Conservation (phyloP, 768 basidiomycete species). For the Russula virescens region DNA sequence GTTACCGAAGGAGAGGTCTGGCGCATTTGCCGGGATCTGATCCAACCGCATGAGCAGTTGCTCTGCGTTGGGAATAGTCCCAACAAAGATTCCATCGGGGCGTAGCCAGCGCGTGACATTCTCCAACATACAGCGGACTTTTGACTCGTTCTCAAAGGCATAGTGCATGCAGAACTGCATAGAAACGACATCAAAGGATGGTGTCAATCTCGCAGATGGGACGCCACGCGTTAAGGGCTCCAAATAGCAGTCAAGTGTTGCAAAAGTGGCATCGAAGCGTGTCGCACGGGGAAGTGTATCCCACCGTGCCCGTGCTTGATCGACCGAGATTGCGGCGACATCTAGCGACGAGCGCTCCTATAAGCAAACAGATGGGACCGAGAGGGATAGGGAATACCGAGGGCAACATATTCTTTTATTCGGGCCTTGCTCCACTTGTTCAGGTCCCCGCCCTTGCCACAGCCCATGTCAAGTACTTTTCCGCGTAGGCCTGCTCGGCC, state of each 20-base stretch:
- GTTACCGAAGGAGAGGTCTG: conserved; percentile 84
- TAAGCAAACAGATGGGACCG: conserved; percentile 2
- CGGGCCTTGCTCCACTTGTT: conserved; percentile 91
- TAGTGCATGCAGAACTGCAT: conserved; percentile 99
- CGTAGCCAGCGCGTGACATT: conserved; percentile 81
- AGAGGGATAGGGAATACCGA: conserved; percentile 49
- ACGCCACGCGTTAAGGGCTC: conserved; percentile 67
- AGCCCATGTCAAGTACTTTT: conserved; percentile 92
- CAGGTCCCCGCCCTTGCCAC: conserved; percentile 98
- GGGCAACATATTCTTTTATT: conserved; percentile 70
- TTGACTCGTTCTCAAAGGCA: conserved; percentile 87
- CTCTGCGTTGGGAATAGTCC: conserved; percentile 92
- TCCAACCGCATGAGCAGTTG: conserved; percentile 72
- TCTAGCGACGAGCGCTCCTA: conserved; percentile 42
- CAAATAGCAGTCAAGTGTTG: conserved; percentile 83
- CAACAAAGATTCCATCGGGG: conserved; percentile 86
- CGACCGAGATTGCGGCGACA: conserved; percentile 81
- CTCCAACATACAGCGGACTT: conserved; percentile 85
- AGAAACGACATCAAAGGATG: conserved; percentile 88
- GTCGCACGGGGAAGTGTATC: conserved; percentile 45
- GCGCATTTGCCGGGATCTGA: conserved; percentile 54
- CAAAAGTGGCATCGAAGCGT: conserved; percentile 75
- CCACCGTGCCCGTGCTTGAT: conserved; percentile 75
- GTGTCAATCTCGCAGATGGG: conserved; percentile 49
- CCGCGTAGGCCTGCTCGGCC: conserved; percentile 40